Evolutionary conservation across 2,329 filamentous ascomycete genomes (phyloP), one percentile per base, ranked within the genome.

Genomic region (Colletotrichum eremochloae): DNA sequence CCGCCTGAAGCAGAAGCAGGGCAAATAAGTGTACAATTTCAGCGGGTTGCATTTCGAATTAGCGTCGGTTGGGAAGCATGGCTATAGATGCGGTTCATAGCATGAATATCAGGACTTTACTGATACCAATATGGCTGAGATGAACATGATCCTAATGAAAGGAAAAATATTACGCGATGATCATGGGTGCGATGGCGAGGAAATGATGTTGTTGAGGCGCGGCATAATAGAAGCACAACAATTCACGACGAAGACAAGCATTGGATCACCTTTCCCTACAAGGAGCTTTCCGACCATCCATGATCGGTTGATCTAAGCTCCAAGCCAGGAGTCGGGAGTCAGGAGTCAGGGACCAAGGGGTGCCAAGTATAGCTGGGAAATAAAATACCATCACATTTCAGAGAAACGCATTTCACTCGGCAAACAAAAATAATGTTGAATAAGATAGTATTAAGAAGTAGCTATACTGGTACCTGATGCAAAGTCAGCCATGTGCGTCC

Each of bases 1-100:
- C 75, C 82, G 87, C 66, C 77, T 94, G 73, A 87, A 85, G 82
- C 87, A 86, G 80, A 94, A 93, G 86, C 88, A 89, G 36, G 61
- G 61, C 33, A 63, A 63, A 42, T 63, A 38, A 66, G 82, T 77
- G 81, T 80, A 31, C 84, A 79, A 76, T 74, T 31, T 2, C 24
- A 33, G 36, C 7, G n/a, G 12, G 52, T 12, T 46, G 50, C n/a
- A 40, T 60, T 65, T 40, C 12, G 31, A 36, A 36, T 58, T n/a
- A 63, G 68, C 62, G 68, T 67, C 67, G 48, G 48, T 24, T 31
- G 29, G 52, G 42, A 48, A 50, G 55, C 55, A 67, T 15, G 15
- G 40, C 9, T 6, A 38, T 50, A 52, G 31, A 33, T 18, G 56
- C 9, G 20, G n/a, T n/a, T 53, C 56, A 48, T 66, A 50, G 56